A percentile compares a stretch with the other conserved stretches of the same genome.
phyloP scores from a whole-genome alignment of 2,329 filamentous ascomycete genomes.

The Penicillium oxalicum region DNA sequence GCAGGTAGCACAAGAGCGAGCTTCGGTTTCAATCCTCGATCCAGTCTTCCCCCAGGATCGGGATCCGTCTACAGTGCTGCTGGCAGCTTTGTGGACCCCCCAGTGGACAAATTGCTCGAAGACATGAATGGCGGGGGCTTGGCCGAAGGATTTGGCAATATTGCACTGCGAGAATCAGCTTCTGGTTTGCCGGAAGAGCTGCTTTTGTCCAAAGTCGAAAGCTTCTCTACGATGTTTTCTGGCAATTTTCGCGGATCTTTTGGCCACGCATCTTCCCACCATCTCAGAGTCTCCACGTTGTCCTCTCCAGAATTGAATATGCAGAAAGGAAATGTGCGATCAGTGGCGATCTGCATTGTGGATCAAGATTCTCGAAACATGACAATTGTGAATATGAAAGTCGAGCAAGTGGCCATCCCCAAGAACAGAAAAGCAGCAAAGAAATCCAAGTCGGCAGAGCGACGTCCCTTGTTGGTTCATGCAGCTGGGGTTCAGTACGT shows the following conservation, averaged over 20 bases:
- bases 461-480: slow-evolving; percentile 27
- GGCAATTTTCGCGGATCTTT: slow-evolving; percentile 25
- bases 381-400: slow-evolving; percentile 59
- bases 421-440: slow-evolving; percentile 24
- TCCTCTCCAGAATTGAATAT: slow-evolving; percentile 39
- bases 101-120: slow-evolving; percentile 64
- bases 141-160: slow-evolving; percentile 63
- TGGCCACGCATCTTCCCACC: slow-evolving; percentile 20
- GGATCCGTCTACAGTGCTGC: slow-evolving; percentile 45
- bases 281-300: slow-evolving; percentile 57
- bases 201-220: slow-evolving; percentile 65
- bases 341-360: slow-evolving; percentile 57
- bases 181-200: slow-evolving; percentile 68
- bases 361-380: slow-evolving; percentile 63
- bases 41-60: slow-evolving; percentile 50
- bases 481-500: slow-evolving; percentile 51
- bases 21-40: slow-evolving; percentile 48
- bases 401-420: slow-evolving; percentile 40
- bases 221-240: slow-evolving; percentile 52
- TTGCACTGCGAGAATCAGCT: slow-evolving; percentile 67
- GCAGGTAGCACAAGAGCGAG: slow-evolving; percentile 60
- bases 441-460: slow-evolving; percentile 22
- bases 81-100: slow-evolving; percentile 61
- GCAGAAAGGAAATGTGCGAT: slow-evolving; percentile 27
- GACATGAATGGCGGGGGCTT: slow-evolving; percentile 58